Base-by-base conservation (phyloP, 2,329 filamentous ascomycete species). In the Talaromyces albobiverticillius region DNA sequence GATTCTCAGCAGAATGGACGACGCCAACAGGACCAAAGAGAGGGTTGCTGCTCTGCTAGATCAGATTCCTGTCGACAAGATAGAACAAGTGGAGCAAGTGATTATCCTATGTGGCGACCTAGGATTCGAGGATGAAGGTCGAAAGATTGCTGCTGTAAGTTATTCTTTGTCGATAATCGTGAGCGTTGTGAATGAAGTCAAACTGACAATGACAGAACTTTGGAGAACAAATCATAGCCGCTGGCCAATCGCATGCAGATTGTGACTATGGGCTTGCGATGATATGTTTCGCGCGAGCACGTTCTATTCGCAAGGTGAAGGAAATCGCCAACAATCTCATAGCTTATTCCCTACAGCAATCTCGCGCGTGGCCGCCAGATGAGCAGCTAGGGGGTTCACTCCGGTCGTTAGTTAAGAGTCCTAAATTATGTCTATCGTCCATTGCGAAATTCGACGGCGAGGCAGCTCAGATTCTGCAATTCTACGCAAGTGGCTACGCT, bases 401-500 rank as follows among this genome's bases (percentile, higher is more conserved):
- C 10, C 79, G 78, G 52, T 77, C 80, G 13, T 79, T 97, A 38
- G 80, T 96, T 51, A 81, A 80, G 51, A 84, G 87, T 49, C 88
- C 91, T 11, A 87, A 86, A 61, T 73, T 82, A 13, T 87, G 88
- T 0, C 78, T 97, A 3, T 83, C 86, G 53, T 78, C 82, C 26
- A 84, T 93, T 51, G 88, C 89, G 5, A 80, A 82, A 23, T 81
- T 87, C 51, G 93, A 96, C 63, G 75, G 88, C 29, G 87, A 92
- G 66, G 92, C 90, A 7, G 93, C 92, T 8, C 82, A 89, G 61
- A 82, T 96, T 10, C 79, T 97, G 3, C 89, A 92, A 45, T 88
- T 87, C 57, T 87, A 92, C 73, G 84, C 96, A 9, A 94, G 89
- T 67, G 93, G 93, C 20, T 97, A 97, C 65, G 93, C 92, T 20